phyloP scores from a whole-genome alignment of 2,329 filamentous ascomycete species.

The Hymenoscyphus fructigenus region DNA sequence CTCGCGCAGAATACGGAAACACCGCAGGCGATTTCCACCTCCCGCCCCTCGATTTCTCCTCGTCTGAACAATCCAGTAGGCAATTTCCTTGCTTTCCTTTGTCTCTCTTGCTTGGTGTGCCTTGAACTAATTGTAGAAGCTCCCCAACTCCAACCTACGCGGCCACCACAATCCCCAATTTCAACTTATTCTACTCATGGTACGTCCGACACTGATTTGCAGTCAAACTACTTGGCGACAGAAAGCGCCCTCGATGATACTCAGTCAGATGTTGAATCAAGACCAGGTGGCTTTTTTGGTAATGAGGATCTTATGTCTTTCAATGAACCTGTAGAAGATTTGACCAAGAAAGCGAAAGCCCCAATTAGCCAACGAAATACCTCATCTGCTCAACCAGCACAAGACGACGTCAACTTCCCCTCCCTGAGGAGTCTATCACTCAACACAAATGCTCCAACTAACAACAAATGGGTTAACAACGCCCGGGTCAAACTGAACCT shows the following conservation, averaged over 20 bases:
- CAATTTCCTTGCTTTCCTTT: not conserved
- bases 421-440: no score
- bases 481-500: no score
- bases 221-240: not conserved
- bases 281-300: not conserved
- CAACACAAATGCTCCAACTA: no score
- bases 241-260: not conserved
- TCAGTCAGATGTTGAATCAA: not conserved
- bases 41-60: not conserved
- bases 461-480: no score
- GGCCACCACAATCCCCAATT: not conserved
- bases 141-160: not conserved
- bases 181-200: not conserved
- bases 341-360: not conserved
- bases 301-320: conserved; percentile 2
- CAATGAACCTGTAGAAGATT: not conserved
- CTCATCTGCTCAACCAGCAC: no score
- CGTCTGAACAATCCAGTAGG: not conserved
- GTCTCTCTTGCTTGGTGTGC: not conserved
- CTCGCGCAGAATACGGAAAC: conserved; percentile 10
- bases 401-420: no score
- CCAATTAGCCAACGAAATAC: not conserved
- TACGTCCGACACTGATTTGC: not conserved
- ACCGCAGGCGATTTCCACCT: conserved; percentile 10
- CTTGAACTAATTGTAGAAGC: not conserved